A percentile compares a stretch with the other conserved stretches of the same genome.
Conservation (phyloP, 176 grass and related monocot genomes). For the Ananas comosus region DNA sequence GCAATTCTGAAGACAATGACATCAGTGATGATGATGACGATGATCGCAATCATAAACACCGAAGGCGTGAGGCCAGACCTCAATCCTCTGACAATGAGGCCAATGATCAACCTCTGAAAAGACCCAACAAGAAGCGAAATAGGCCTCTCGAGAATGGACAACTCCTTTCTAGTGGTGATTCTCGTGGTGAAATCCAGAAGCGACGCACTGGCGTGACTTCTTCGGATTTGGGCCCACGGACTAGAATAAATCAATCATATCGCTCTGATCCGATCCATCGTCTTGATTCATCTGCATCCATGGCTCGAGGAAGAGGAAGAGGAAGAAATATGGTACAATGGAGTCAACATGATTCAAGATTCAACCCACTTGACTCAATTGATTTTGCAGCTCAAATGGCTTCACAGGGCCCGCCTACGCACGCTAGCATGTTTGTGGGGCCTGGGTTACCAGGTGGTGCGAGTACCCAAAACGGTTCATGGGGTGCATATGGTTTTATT, state of each 20-base stretch:
- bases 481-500: slow-evolving; percentile 84
- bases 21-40: slow-evolving; percentile 74
- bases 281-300: slow-evolving; percentile 35
- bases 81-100: slow-evolving; percentile 41
- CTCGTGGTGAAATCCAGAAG: slow-evolving; percentile 38
- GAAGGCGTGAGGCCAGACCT: slow-evolving; percentile 53
- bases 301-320: slow-evolving; percentile 55
- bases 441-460: slow-evolving; percentile 34
- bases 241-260: slow-evolving; percentile 42
- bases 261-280: slow-evolving; percentile 14
- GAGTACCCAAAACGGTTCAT: slow-evolving; percentile 48
- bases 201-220: slow-evolving; percentile 35
- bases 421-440: slow-evolving; percentile 51
- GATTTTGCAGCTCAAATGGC: slow-evolving; percentile 73
- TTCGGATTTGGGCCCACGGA: neutral
- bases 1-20: slow-evolving; percentile 55
- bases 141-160: slow-evolving; percentile 36
- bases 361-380: slow-evolving; percentile 57
- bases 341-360: slow-evolving; percentile 63
- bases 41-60: slow-evolving; percentile 96
- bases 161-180: slow-evolving; percentile 28
- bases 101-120: slow-evolving; percentile 39
- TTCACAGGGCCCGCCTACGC: slow-evolving; percentile 55
- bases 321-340: slow-evolving; percentile 52
- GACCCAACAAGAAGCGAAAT: slow-evolving; percentile 37